Percentiles rank a stretch among this genome's conserved stretches.
These are phyloP conservation scores for Cercospora sp. DNA, from an alignment of 2,329 filamentous ascomycete genomes.

Conservation along the genomic window DNA sequence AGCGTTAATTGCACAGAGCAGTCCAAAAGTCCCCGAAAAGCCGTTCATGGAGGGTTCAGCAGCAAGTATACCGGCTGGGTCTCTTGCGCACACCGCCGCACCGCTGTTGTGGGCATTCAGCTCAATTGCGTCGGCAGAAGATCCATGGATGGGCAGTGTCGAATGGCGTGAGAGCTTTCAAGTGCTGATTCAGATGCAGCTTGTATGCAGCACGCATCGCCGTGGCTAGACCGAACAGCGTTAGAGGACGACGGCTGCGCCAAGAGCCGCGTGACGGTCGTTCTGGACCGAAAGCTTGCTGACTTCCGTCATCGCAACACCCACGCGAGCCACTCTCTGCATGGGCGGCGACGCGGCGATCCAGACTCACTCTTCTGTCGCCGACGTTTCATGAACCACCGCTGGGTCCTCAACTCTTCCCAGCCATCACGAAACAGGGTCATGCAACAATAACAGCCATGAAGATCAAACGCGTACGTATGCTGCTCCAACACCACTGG, in stretches of 20 bases:
- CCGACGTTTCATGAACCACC: not conserved
- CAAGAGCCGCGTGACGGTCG: not conserved
- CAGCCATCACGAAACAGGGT: not conserved
- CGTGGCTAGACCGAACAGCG: slow-evolving; percentile 2
- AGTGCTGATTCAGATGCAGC: slow-evolving; percentile 8
- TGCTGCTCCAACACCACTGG: not conserved
- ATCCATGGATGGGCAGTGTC: slow-evolving; percentile 2
- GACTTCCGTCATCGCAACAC: slow-evolving; percentile 1
- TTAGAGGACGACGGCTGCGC: not conserved
- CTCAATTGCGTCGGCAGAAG: not conserved
- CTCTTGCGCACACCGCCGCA: not conserved
- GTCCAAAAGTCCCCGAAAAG: not conserved
- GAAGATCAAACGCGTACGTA: slow-evolving; percentile 37
- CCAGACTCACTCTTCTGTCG: not conserved
- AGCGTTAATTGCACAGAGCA: slow-evolving; percentile 3
- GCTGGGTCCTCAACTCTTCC: not conserved
- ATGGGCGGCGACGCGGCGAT: not conserved
- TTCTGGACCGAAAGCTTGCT: not conserved
- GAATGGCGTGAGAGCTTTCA: slow-evolving; percentile 11
- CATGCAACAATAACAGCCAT: slow-evolving; percentile 22
- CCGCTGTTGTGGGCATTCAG: not conserved
- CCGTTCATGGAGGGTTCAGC: not conserved
- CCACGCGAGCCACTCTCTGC: slow-evolving; percentile 1
- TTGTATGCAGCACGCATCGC: not conserved
- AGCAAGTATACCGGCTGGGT: not conserved